Evolutionary conservation across 148 eudicot species (phyloP).

Genomic region (Mesembryanthemum crystallinum): DNA sequence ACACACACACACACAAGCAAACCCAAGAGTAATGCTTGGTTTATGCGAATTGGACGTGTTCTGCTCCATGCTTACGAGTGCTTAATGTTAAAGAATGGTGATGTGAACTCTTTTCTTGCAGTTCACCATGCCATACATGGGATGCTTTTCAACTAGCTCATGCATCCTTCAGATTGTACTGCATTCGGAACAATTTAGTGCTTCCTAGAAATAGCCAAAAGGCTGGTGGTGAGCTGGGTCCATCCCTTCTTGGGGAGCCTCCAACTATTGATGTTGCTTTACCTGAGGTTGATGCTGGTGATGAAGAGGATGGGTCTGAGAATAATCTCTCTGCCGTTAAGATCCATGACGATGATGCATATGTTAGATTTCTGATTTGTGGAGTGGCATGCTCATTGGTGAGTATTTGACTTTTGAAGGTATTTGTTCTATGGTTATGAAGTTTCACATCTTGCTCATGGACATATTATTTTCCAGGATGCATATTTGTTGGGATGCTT

Average conservation of each 20-base stretch:
- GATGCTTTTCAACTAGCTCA: slow-evolving; percentile 90
- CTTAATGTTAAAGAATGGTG: not conserved
- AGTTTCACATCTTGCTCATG: slow-evolving; percentile 25
- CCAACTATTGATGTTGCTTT: slow-evolving; percentile 60
- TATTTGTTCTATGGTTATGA: slow-evolving; percentile 14
- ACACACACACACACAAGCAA: no score
- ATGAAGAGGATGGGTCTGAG: slow-evolving; percentile 59
- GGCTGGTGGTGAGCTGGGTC: slow-evolving; percentile 50
- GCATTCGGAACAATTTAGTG: slow-evolving; percentile 58
- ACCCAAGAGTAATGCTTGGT: no score
- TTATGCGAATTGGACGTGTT: not conserved
- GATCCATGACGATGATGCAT: slow-evolving; percentile 82
- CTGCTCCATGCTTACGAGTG: not conserved
- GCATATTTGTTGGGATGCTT: slow-evolving; percentile 60
- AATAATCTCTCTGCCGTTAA: slow-evolving; percentile 65
- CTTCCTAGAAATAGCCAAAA: slow-evolving; percentile 37
- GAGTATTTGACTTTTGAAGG: slow-evolving; percentile 23
- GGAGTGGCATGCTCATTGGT: slow-evolving; percentile 69
- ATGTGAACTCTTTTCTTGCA: slow-evolving; percentile 33
- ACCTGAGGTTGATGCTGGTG: slow-evolving; percentile 57
- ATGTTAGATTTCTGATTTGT: slow-evolving; percentile 74
- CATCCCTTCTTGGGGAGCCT: slow-evolving; percentile 78
- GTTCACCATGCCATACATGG: slow-evolving; percentile 91
- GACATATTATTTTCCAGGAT: slow-evolving; percentile 52
- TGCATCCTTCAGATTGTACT: slow-evolving; percentile 80